phyloP scores from a whole-genome alignment of 1,139 yeast genomes.

The Zygotorulaspora mrakii region DNA sequence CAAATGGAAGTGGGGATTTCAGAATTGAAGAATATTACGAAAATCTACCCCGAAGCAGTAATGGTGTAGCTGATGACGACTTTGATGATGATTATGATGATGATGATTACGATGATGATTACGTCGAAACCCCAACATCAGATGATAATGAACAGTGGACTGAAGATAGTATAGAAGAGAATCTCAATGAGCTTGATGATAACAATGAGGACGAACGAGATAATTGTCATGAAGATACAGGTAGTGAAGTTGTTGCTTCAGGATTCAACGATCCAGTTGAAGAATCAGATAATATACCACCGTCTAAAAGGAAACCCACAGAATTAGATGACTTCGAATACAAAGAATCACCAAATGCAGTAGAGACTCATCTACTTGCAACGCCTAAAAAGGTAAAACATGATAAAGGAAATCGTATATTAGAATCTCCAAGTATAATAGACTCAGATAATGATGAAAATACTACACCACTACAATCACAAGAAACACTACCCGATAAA shows the following conservation, averaged over 20 bases:
- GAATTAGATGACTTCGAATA: slow-evolving; percentile 31
- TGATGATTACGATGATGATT: slow-evolving; percentile 16
- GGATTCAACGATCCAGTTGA: slow-evolving; percentile 20
- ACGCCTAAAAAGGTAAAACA: slow-evolving; percentile 29
- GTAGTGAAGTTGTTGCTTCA: not conserved
- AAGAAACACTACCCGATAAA: slow-evolving; percentile 7
- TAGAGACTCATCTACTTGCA: slow-evolving; percentile 12
- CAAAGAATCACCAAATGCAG: slow-evolving; percentile 9
- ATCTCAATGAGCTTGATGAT: not conserved
- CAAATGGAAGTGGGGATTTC: slow-evolving; percentile 17
- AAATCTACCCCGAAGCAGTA: slow-evolving; percentile 20
- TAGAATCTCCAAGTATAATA: slow-evolving; percentile 14
- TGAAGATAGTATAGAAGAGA: slow-evolving; percentile 18
- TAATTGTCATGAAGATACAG: not conserved
- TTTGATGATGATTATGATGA: slow-evolving; percentile 16
- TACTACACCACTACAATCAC: slow-evolving; percentile 11
- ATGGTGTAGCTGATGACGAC: slow-evolving; percentile 5
- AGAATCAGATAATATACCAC: slow-evolving; percentile 14
- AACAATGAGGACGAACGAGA: not conserved
- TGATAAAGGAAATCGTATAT: slow-evolving; percentile 4
- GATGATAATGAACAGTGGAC: slow-evolving; percentile 20
- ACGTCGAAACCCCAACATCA: slow-evolving; percentile 12
- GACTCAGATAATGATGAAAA: slow-evolving; percentile 6
- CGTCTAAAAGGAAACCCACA: slow-evolving; percentile 28
- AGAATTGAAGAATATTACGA: slow-evolving; percentile 30